Percentiles rank a stretch among this genome's conserved stretches.
phyloP scores from a whole-genome alignment of 768 basidiomycete genomes.

The Trametes cinnabarina region DNA sequence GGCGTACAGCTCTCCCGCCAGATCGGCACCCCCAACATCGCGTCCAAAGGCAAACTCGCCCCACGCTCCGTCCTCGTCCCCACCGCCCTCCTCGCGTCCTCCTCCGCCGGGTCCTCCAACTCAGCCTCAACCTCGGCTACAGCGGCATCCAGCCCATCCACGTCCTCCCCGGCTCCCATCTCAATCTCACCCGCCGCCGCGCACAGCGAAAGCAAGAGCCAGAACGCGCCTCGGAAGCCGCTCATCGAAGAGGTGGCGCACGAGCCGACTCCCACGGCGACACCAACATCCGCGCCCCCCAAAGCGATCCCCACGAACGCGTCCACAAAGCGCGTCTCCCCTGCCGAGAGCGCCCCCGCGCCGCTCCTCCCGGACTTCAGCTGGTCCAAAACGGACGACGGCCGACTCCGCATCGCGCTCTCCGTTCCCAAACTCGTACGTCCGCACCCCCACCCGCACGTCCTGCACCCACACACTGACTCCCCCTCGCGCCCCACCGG shows the following conservation, averaged over 20 bases:
- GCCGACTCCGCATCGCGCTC: slow-evolving; percentile 42
- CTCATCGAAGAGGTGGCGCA: slow-evolving; percentile 49
- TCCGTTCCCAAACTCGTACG: slow-evolving; percentile 59
- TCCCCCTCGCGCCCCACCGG: neutral
- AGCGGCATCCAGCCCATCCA: too few species aligned
- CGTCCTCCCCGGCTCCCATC: too few species aligned
- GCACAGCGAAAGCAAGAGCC: slow-evolving; percentile 9
- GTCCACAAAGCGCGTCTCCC: neutral
- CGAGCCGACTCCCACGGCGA: slow-evolving; percentile 11
- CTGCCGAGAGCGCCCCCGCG: neutral
- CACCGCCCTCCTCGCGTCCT: slow-evolving; percentile 33
- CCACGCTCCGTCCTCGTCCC: slow-evolving; percentile 61
- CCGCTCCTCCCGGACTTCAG: slow-evolving; percentile 24
- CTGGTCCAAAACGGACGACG: slow-evolving; percentile 56
- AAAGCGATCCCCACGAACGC: slow-evolving; percentile 46
- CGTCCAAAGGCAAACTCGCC: slow-evolving; percentile 66
- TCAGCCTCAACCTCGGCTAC: neutral
- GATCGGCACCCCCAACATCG: slow-evolving; percentile 73
- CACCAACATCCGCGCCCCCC: slow-evolving; percentile 19
- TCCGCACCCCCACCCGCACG: slow-evolving; percentile 8
- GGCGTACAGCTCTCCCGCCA: slow-evolving; percentile 61
- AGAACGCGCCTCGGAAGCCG: slow-evolving; percentile 30
- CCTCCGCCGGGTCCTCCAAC: neutral
- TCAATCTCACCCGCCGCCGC: too few species aligned
- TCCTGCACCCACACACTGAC: neutral